Base-by-base conservation (phyloP, 306 rosid genomes). In the Quercus cerris region DNA sequence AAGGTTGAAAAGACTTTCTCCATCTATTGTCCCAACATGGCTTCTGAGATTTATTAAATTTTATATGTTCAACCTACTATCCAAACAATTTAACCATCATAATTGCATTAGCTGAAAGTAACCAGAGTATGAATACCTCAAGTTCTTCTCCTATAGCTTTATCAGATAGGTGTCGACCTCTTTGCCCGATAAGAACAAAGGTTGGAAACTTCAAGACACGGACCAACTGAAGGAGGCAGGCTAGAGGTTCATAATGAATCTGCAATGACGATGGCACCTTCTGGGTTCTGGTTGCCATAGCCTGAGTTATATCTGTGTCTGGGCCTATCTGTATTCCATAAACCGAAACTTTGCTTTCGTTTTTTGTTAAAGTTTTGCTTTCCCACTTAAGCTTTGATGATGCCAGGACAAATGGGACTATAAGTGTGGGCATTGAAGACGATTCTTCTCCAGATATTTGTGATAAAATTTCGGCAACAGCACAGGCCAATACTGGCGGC, bases 401-500 rank as follows among this genome's bases (percentile, higher is more conserved):
- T 56, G 86, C 77, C 61, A 91, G 73, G 35, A 86, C 59, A 85
- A 87, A 84, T 51, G 97, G 98, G 67, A 83, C 87, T 75, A 91
- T 73, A 66, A 94, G 81, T 54, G 90, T 79, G 46, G 94, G 94
- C 8, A 67, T 41, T 7, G 66, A 55, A 80, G 92, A 90, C 64
- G 82, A 78, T 11, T 77, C 55, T 56, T 75, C 86, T 70, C 77
- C 87, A 0, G 81, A 79, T 81, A 94, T 79, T 52, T 84, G 84
- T 54, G 80, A 64, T 1, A 94, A 91, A 68, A 91, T 86, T 87
- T 91, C 97, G 75, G 85, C 84, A 49, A 94, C 70, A 63, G 94
- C 97, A 67, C 98, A 91, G 56, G 89, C 91, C 68, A 91, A 89
- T 58, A 87, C 67, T 18, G 98, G 98, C 27, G 94, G 88, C 77